Evolutionary conservation across 106 monocot genomes (phyloP).

Genomic region (Apostasia ramifera): DNA sequence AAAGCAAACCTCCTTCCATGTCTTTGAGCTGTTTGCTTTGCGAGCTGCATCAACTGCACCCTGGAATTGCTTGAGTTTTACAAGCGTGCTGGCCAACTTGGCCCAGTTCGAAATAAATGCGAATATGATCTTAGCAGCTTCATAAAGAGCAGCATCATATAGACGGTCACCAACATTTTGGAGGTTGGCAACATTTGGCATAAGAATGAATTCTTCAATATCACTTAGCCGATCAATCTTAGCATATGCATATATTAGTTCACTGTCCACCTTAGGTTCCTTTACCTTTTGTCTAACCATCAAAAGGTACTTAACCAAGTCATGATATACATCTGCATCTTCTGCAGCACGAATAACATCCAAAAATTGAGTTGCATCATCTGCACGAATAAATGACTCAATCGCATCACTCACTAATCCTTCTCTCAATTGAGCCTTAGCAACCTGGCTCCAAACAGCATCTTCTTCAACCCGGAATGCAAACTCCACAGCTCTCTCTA

Average conservation of each 20-base stretch:
- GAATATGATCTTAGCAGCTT: slow-evolving; percentile 98
- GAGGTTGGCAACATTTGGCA: slow-evolving; percentile 99
- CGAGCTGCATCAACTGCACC: slow-evolving; percentile 99
- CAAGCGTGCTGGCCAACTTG: slow-evolving; percentile 75
- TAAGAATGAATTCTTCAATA: slow-evolving; percentile 95
- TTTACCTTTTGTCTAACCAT: slow-evolving; percentile 93
- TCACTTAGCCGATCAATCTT: slow-evolving; percentile 89
- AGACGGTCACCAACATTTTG: slow-evolving; percentile 93
- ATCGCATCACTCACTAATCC: slow-evolving; percentile 95
- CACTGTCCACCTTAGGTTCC: slow-evolving; percentile 91
- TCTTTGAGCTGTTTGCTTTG: slow-evolving; percentile 94
- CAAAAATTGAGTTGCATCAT: slow-evolving; percentile 86
- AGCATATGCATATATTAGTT: slow-evolving; percentile 95
- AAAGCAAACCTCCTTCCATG: slow-evolving; percentile 99
- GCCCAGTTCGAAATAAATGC: slow-evolving; percentile 99
- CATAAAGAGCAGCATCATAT: slow-evolving; percentile 86
- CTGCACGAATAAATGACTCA: slow-evolving; percentile 97
- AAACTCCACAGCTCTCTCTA: slow-evolving; percentile 92
- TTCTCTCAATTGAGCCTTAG: slow-evolving; percentile 88
- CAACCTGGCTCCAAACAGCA: slow-evolving; percentile 97
- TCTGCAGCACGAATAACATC: slow-evolving; percentile 91
- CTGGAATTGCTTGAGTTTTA: slow-evolving; percentile 92
- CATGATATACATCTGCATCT: slow-evolving; percentile 83
- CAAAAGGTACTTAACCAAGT: slow-evolving; percentile 84
- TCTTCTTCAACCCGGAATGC: slow-evolving; percentile 98